Percentiles rank a stretch among this genome's conserved stretches.
Evolutionary conservation across 2,329 filamentous ascomycete genomes (phyloP).

Genomic region (Didymellaceae sp.): DNA sequence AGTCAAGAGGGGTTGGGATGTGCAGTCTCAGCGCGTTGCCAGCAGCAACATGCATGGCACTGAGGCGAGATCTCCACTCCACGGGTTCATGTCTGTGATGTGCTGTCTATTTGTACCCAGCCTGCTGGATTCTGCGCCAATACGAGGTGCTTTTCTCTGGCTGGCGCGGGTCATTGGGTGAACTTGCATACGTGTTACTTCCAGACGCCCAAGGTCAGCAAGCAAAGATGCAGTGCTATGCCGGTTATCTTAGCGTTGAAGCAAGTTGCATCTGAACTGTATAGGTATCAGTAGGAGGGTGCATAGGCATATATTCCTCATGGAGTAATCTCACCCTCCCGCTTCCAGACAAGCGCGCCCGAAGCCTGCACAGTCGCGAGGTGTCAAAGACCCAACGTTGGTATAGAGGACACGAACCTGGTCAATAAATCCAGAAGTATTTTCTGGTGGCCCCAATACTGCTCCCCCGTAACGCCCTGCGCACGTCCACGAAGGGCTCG

Average conservation of each 20-base stretch:
- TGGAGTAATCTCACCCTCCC: too few relatives aligned
- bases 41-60: conserved; percentile 27
- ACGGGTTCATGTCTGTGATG: conserved; percentile 21
- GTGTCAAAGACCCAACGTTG: too few relatives aligned
- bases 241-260: too few relatives aligned
- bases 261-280: not conserved
- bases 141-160: conserved; percentile 19
- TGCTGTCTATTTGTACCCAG: conserved; percentile 24
- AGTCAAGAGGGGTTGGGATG: conserved; percentile 33
- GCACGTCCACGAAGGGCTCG: too few relatives aligned
- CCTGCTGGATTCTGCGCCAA: conserved; percentile 30
- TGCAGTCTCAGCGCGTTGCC: conserved; percentile 35
- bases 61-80: conserved; percentile 18
- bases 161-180: conserved; percentile 6
- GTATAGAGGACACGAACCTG: too few relatives aligned
- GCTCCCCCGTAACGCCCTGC: too few relatives aligned
- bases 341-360: too few relatives aligned
- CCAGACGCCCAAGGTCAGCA: not conserved
- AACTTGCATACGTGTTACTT: conserved; percentile 2
- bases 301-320: too few relatives aligned
- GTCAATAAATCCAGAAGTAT: too few relatives aligned
- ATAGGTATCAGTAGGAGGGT: too few relatives aligned
- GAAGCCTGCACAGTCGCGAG: too few relatives aligned
- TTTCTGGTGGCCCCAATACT: too few relatives aligned
- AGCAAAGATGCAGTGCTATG: not conserved